Base-by-base conservation (phyloP, 768 basidiomycete species). In the Scleroderma citrinum region DNA sequence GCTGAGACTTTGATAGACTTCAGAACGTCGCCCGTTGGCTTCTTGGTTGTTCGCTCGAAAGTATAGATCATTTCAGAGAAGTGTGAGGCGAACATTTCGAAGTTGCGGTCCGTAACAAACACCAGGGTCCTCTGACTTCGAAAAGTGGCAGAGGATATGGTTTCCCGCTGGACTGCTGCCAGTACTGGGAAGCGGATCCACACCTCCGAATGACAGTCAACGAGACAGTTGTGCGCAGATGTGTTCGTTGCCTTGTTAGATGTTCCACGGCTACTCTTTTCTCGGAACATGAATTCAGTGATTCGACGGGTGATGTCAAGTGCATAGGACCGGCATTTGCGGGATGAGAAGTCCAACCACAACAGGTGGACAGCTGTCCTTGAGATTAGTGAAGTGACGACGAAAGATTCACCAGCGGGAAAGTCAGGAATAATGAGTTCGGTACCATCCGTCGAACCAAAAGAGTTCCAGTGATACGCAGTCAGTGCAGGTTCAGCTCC, bases 141-240 rank as follows among this genome's bases (percentile, higher is more conserved):
- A 11, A 55, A 49, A 17, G 52, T 55, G 6, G 66, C 65, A 1
- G 65, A 64, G 2, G 61, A 57, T 35, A 70, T 61, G 0, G 71
- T 74, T n/a, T 68, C 61, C 3, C 72, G 66, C 32, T 67, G 64
- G 20, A 80, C 67, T 0, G 77, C 76, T 11, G 77, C 65, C 10
- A 75, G 55, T 5, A 80, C 77, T 2, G 78, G 78, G 54, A 77
- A 80, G 6, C 77, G 71, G 8, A 69, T 76, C 78, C 78, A 79
- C 13, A 77, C 73, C 35, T 77, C 76, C 0, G 65, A 59, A 49
- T 76, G 72, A 46, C 76, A 77, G 51, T 78, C 74, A 13, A 80
- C 58, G 19, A 80, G 59, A 30, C 61, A 70, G 49, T 78, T 80
- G 54, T 77, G 69, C 7, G 54, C 48, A 5, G 71, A 70, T n/a